Conservation (phyloP, 2,329 filamentous ascomycete species). For the Gaeumannomyces sp. region DNA sequence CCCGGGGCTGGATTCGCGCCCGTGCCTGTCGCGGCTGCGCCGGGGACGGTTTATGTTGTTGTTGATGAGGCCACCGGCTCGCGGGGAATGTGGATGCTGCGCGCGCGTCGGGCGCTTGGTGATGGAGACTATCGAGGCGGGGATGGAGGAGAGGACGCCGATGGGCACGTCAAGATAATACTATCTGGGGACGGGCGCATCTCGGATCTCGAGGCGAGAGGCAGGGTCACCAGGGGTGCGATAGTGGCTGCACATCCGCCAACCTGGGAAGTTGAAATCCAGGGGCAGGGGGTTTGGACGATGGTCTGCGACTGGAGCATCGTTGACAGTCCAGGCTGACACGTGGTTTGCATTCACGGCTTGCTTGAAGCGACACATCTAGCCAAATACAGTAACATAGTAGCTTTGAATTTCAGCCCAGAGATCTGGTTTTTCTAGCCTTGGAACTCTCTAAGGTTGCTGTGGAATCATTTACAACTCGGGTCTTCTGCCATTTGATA, state of each 20-base stretch:
- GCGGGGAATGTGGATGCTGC: constrained; percentile 25
- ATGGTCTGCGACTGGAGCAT: constrained; percentile 19
- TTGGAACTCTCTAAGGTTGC: too few relatives aligned
- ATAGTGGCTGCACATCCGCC: constrained; percentile 24
- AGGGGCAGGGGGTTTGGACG: constrained; percentile 15
- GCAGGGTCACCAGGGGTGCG: constrained; percentile 20
- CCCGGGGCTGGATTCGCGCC: constrained; percentile 8
- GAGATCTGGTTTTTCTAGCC: too few relatives aligned
- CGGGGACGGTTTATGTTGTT: constrained; percentile 16
- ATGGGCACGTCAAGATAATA: constrained; percentile 12
- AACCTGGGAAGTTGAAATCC: constrained; percentile 17
- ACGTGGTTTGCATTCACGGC: neutral
- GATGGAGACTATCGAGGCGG: neutral
- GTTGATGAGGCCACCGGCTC: constrained; percentile 17
- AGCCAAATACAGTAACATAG: too few relatives aligned
- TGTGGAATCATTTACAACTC: too few relatives aligned
- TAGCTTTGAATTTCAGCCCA: too few relatives aligned
- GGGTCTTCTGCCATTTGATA: too few relatives aligned
- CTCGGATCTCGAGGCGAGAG: constrained; percentile 21
- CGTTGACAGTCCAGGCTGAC: neutral
- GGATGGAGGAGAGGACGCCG: constrained; percentile 6
- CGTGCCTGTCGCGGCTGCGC: constrained; percentile 17
- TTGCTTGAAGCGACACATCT: neutral
- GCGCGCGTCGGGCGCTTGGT: constrained; percentile 11
- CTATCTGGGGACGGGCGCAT: constrained; percentile 22